These are phyloP conservation scores for Excoecaria agallocha DNA, from an alignment of 345 rosid genomes.

Conservation along the genomic window DNA sequence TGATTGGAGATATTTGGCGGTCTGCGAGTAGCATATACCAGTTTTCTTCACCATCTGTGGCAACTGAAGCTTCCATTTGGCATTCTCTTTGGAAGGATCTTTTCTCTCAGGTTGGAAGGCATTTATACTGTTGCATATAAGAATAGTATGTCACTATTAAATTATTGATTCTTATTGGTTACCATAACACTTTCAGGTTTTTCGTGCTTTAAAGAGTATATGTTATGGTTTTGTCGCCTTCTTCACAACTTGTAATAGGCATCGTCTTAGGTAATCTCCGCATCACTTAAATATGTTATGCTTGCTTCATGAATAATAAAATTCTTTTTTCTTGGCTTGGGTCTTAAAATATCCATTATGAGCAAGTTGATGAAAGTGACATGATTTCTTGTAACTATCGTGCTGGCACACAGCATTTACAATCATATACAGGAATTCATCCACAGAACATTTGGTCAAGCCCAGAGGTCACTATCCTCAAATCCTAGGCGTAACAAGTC, in stretches of 20 bases:
- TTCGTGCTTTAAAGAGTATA: slow-evolving; percentile 87
- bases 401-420: slow-evolving; percentile 26
- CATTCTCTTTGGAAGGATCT: slow-evolving; percentile 94
- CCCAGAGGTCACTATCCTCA: slow-evolving; percentile 18
- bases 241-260: slow-evolving; percentile 92
- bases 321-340: background rate
- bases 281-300: slow-evolving; percentile 6
- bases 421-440: slow-evolving; percentile 35
- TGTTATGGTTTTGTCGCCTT: slow-evolving; percentile 83
- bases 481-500: slow-evolving; percentile 16
- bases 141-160: background rate
- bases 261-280: slow-evolving; percentile 76
- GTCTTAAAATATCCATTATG: background rate
- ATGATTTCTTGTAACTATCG: background rate
- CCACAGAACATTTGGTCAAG: slow-evolving; percentile 19
- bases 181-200: slow-evolving; percentile 53
- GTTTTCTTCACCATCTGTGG: slow-evolving; percentile 65
- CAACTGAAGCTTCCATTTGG: slow-evolving; percentile 82
- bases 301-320: background rate
- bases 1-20: slow-evolving; percentile 53
- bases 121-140: background rate
- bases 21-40: slow-evolving; percentile 47
- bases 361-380: too few relatives aligned
- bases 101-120: slow-evolving; percentile 72
- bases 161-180: slow-evolving; percentile 20